A percentile compares a stretch with the other conserved stretches of the same genome.
Conservation (phyloP, 2,329 filamentous ascomycete species). For the Claviceps spartinae region DNA sequence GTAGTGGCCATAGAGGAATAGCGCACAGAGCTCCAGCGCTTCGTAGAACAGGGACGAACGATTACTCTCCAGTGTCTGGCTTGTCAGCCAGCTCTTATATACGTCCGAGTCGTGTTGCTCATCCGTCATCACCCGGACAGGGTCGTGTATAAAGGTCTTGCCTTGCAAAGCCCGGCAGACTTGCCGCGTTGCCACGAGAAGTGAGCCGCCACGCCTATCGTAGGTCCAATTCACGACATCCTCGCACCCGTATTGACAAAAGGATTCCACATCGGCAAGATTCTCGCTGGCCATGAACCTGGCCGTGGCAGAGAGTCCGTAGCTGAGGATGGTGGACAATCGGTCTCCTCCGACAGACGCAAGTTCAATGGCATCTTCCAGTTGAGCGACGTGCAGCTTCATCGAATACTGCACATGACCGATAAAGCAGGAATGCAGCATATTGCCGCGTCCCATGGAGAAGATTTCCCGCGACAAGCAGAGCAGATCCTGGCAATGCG, state of each 20-base stretch:
- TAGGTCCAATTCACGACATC: slow-evolving; percentile 60
- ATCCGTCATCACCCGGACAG: slow-evolving; percentile 50
- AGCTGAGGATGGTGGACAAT: slow-evolving; percentile 56
- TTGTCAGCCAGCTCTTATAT: slow-evolving; percentile 46
- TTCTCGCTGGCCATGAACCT: slow-evolving; percentile 60
- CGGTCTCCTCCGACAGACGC: slow-evolving; percentile 55
- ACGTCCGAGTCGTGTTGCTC: slow-evolving; percentile 44
- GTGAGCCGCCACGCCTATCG: slow-evolving; percentile 57
- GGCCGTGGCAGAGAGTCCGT: slow-evolving; percentile 52
- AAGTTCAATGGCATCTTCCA: slow-evolving; percentile 54
- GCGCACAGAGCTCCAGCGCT: slow-evolving; percentile 46
- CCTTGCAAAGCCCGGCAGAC: slow-evolving; percentile 58
- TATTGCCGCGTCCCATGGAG: slow-evolving; percentile 53
- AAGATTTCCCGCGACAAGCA: slow-evolving; percentile 49
- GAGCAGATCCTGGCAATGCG: slow-evolving; percentile 49
- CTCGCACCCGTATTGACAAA: slow-evolving; percentile 57
- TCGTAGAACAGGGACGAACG: slow-evolving; percentile 56
- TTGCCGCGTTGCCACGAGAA: slow-evolving; percentile 54
- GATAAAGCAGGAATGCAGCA: slow-evolving; percentile 55
- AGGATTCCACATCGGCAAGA: slow-evolving; percentile 53
- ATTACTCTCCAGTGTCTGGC: slow-evolving; percentile 42
- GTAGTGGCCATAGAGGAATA: slow-evolving; percentile 52
- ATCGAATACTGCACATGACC: slow-evolving; percentile 57
- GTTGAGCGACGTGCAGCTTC: slow-evolving; percentile 39
- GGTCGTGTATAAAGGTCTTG: slow-evolving; percentile 44